phyloP scores from a whole-genome alignment of 2,329 filamentous ascomycete species.

The Xylaria sp. region DNA sequence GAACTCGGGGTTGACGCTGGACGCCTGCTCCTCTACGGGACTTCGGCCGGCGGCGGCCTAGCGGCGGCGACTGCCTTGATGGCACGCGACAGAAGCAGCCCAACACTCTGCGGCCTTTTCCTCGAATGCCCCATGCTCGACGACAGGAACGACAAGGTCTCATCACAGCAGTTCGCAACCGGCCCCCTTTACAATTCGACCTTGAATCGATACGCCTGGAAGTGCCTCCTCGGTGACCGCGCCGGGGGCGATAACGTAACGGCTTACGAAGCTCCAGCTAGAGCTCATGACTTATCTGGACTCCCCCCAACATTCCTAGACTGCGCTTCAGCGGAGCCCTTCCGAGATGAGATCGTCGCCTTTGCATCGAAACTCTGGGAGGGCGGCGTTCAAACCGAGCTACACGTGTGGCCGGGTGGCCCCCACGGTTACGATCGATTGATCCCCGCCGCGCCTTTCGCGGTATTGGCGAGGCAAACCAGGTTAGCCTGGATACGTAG shows the following conservation, averaged over 20 bases:
- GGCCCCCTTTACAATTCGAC: conserved; percentile 37
- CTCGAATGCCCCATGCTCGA: conserved; percentile 48
- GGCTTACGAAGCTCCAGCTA: conserved; percentile 36
- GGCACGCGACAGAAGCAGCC: conserved; percentile 41
- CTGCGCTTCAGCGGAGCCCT: conserved; percentile 38
- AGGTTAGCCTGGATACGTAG: conserved; percentile 36
- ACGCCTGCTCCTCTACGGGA: conserved; percentile 56
- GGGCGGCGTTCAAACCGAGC: conserved; percentile 37
- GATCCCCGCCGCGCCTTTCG: conserved; percentile 33
- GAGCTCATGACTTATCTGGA: conserved; percentile 34
- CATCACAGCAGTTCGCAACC: conserved; percentile 35
- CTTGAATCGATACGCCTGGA: conserved; percentile 37
- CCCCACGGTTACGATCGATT: conserved; percentile 39
- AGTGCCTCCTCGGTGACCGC: conserved; percentile 35
- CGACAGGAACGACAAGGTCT: conserved; percentile 39
- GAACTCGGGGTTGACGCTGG: conserved; percentile 46
- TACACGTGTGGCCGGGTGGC: conserved; percentile 41
- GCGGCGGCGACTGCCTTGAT: conserved; percentile 57
- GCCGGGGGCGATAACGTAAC: conserved; percentile 33
- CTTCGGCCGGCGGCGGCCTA: conserved; percentile 60
- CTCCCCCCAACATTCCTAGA: conserved; percentile 41
- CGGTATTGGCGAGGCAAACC: conserved; percentile 33
- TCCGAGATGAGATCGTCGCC: conserved; percentile 39
- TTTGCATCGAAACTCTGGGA: conserved; percentile 40
- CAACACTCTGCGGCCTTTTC: conserved; percentile 42